Percentiles rank a stretch among this genome's conserved stretches.
These are phyloP conservation scores for Elsinoe perseae DNA, from an alignment of 2,329 filamentous ascomycete genomes.

Conservation along the genomic window DNA sequence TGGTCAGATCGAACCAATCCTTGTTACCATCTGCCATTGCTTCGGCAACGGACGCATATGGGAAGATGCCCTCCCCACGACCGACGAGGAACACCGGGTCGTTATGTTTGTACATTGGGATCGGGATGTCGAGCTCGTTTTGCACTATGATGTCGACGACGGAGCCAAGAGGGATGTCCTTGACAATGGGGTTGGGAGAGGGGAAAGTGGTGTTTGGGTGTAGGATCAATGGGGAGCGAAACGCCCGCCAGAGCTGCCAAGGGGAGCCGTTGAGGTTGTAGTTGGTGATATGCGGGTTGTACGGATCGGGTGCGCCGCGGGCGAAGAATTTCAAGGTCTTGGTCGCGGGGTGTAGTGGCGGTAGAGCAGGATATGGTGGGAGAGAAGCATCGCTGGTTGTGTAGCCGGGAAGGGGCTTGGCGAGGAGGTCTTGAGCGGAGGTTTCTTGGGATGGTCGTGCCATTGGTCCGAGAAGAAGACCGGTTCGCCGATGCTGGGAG, in stretches of 20 bases:
- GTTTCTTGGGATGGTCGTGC: slow-evolving; percentile 17
- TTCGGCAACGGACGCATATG: slow-evolving; percentile 1
- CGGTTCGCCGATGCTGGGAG: slow-evolving; percentile 12
- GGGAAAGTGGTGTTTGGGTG: slow-evolving; percentile 15
- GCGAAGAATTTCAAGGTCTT: slow-evolving; percentile 20
- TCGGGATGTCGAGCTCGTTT: slow-evolving; percentile 18
- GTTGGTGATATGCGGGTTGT: slow-evolving; percentile 21
- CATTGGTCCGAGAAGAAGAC: slow-evolving; percentile 18
- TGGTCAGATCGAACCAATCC: slow-evolving; percentile 16
- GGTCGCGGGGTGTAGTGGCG: slow-evolving; percentile 17
- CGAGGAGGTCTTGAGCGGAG: slow-evolving; percentile 18
- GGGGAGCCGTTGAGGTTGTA: slow-evolving; percentile 22
- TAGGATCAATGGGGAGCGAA: slow-evolving; percentile 18
- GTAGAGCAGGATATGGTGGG: slow-evolving; percentile 14
- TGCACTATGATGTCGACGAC: slow-evolving; percentile 21
- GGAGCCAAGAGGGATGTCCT: slow-evolving; percentile 17
- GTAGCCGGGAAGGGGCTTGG: slow-evolving; percentile 14
- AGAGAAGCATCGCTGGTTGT: slow-evolving; percentile 15
- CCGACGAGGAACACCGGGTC: slow-evolving; percentile 20
- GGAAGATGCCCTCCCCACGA: slow-evolving; percentile 17
- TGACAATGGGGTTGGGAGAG: slow-evolving; percentile 19
- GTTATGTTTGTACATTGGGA: slow-evolving; percentile 22
- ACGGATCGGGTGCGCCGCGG: slow-evolving; percentile 20
- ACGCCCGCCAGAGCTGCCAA: slow-evolving; percentile 21
- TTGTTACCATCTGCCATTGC: slow-evolving; percentile 11